A percentile compares a stretch with the other conserved stretches of the same genome.
These are phyloP conservation scores for Corymbia citriodora DNA, from an alignment of 441 rosid genomes.

Conservation along the genomic window DNA sequence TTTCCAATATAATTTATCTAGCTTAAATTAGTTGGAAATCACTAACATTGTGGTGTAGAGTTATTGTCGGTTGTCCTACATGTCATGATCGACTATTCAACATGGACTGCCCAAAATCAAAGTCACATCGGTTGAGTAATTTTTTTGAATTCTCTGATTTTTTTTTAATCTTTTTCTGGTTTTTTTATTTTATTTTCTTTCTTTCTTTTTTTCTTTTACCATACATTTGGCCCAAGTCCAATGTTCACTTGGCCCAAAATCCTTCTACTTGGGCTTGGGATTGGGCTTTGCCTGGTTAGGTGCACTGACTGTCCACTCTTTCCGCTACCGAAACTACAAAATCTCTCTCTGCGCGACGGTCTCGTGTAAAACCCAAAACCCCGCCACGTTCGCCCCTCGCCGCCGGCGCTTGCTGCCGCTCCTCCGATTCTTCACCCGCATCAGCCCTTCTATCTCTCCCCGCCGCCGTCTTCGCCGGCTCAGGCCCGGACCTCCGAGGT, in stretches of 20 bases:
- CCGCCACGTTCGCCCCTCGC: neutral
- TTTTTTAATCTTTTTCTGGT: neutral
- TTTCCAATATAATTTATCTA: neutral
- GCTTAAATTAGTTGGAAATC: neutral
- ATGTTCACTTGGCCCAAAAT: neutral
- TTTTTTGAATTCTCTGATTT: neutral
- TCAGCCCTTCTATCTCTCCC: neutral
- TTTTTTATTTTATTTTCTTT: neutral
- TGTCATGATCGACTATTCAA: accelerated
- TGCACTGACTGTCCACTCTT: neutral
- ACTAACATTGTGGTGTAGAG: accelerated
- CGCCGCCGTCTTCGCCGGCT: neutral
- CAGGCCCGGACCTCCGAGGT: neutral
- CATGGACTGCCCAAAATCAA: neutral
- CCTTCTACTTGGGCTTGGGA: neutral
- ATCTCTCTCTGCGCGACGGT: neutral
- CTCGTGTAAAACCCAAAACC: neutral
- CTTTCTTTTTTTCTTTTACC: neutral
- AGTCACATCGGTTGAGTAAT: neutral
- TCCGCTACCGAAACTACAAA: neutral
- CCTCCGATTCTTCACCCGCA: neutral
- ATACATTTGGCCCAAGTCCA: neutral
- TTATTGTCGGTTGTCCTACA: accelerated
- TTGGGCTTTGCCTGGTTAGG: neutral
- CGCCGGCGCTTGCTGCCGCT: neutral